Conservation (phyloP, 352 stramenopile genomes). For the Phytophthora sp. region DNA sequence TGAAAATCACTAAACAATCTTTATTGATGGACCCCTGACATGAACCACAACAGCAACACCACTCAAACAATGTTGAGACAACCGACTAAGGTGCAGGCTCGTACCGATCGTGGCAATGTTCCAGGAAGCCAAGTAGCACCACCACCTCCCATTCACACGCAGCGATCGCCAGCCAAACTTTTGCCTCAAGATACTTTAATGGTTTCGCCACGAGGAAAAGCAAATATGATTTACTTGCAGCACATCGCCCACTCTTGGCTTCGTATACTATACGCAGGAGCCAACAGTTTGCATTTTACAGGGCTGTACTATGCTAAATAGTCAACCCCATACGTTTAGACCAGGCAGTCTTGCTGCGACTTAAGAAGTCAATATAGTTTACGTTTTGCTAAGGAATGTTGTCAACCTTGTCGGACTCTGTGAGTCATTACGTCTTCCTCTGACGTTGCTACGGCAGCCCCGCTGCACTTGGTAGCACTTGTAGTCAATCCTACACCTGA, state of each 20-base stretch:
- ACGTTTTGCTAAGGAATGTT: too few species aligned
- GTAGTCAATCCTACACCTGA: neutral
- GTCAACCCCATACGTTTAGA: too few species aligned
- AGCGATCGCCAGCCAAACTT: conserved; percentile 12
- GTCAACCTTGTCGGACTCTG: neutral
- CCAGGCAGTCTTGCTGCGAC: too few species aligned
- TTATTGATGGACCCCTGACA: too few species aligned
- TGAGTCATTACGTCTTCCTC: neutral
- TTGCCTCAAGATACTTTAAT: conserved; percentile 3
- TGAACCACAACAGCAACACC: conserved; percentile 9
- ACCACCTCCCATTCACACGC: conserved; percentile 10
- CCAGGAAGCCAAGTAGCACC: conserved; percentile 2
- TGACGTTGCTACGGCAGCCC: neutral
- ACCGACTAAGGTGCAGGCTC: conserved; percentile 20
- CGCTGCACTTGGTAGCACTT: neutral
- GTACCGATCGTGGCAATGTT: neutral
- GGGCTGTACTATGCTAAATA: too few species aligned
- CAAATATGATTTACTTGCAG: too few species aligned
- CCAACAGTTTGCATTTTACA: too few species aligned
- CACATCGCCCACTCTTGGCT: too few species aligned
- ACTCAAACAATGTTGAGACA: conserved; percentile 29
- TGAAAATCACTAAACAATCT: too few species aligned
- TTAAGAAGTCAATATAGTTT: too few species aligned
- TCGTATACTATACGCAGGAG: too few species aligned
- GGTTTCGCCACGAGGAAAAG: conserved; percentile 22